Evolutionary conservation across 2,329 filamentous ascomycete genomes (phyloP).

Genomic region (Hymenoscyphus salicellus): DNA sequence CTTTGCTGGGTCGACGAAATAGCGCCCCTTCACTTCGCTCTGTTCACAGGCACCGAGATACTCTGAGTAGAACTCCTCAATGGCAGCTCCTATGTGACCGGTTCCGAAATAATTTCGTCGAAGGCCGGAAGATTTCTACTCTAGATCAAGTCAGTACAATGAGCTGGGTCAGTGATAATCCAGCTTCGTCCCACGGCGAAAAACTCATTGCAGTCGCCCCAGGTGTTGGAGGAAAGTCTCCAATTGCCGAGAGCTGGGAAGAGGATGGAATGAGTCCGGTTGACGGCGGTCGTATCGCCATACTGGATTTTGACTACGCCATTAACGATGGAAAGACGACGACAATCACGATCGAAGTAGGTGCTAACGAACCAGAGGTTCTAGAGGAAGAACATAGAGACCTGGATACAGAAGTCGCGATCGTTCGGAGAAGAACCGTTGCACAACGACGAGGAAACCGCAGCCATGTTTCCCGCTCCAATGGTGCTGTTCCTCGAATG

Average conservation of each 20-base stretch:
- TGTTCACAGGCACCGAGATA: conserved; percentile 23
- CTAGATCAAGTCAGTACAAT: conserved; percentile 65
- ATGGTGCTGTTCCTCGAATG: conserved; percentile 38
- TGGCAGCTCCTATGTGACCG: conserved; percentile 69
- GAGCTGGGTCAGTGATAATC: conserved; percentile 65
- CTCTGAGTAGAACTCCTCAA: conserved; percentile 50
- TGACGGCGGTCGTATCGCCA: conserved; percentile 71
- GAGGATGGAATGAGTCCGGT: conserved; percentile 72
- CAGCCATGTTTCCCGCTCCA: conserved; percentile 47
- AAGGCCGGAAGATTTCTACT: conserved; percentile 63
- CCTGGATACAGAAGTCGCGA: conserved; percentile 73
- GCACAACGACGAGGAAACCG: conserved; percentile 54
- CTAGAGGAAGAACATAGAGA: conserved; percentile 72
- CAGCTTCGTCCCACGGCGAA: conserved; percentile 48
- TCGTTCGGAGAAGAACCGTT: conserved; percentile 72
- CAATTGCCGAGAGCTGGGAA: conserved; percentile 46
- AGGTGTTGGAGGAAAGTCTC: conserved; percentile 58
- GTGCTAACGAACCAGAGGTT: conserved; percentile 64
- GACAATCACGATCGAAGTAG: conserved; percentile 70
- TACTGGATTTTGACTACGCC: conserved; percentile 72
- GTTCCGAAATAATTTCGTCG: conserved; percentile 66
- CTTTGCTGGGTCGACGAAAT: conserved; percentile 28
- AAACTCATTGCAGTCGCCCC: conserved; percentile 69
- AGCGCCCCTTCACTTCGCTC: conserved; percentile 33
- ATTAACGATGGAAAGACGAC: conserved; percentile 51